phyloP scores from a whole-genome alignment of 257 asterid genomes.

The Pogostemon cablin region DNA sequence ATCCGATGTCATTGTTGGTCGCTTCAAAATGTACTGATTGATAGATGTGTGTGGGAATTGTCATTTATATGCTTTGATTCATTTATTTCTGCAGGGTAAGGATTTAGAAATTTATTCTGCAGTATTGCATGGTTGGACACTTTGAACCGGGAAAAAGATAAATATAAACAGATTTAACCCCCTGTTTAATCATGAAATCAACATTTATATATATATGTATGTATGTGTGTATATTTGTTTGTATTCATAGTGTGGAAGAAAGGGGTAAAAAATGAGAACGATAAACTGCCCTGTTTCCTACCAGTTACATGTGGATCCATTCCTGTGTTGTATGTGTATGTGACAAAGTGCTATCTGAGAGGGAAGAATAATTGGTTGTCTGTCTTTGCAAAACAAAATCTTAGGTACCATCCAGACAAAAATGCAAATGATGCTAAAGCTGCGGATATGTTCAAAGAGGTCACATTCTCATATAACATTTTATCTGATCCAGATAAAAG shows the following conservation, averaged over 20 bases:
- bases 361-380: constrained; percentile 21
- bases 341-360: constrained; percentile 2
- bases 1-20: neutral
- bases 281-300: constrained; percentile 1
- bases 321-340: constrained; percentile 4
- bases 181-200: too few relatives aligned
- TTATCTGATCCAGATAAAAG: constrained; percentile 93
- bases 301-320: neutral
- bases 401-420: constrained; percentile 98
- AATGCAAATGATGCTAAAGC: constrained; percentile 90
- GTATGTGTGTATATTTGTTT: neutral
- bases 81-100: too few relatives aligned
- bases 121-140: too few relatives aligned
- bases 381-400: constrained; percentile 30
- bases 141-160: neutral
- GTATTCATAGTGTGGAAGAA: neutral
- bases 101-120: too few relatives aligned
- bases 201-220: too few relatives aligned
- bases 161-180: too few relatives aligned
- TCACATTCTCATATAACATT: constrained; percentile 87
- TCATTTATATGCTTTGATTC: neutral
- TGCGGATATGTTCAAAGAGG: constrained; percentile 90
- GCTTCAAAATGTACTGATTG: neutral
- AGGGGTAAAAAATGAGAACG: neutral
- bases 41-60: neutral